Conservation (phyloP, 495 filamentous ascomycete species). For the Hypoxylon lienhwacheense region DNA sequence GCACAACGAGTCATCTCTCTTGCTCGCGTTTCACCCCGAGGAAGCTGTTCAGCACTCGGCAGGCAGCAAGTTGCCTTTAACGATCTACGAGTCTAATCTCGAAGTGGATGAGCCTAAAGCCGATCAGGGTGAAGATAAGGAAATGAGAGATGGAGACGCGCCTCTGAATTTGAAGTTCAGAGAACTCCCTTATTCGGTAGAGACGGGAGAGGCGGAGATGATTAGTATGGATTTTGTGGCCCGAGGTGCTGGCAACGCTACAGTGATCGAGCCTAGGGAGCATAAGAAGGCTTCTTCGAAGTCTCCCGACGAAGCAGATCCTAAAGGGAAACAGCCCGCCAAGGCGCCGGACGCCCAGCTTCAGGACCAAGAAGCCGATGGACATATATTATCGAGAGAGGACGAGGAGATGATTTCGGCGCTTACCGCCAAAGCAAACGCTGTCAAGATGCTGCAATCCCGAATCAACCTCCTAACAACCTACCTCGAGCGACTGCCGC, state of each 20-base stretch:
- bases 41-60: slow-evolving; percentile 55
- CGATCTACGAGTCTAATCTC: slow-evolving; percentile 84
- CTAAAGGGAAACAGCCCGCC: slow-evolving; percentile 53
- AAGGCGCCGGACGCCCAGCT: slow-evolving; percentile 35
- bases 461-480: slow-evolving; percentile 79
- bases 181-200: slow-evolving; percentile 80
- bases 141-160: slow-evolving; percentile 73
- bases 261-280: slow-evolving; percentile 53
- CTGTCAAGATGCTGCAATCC: slow-evolving; percentile 85
- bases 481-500: slow-evolving; percentile 75
- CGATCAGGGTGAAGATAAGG: slow-evolving; percentile 62
- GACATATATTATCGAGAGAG: slow-evolving; percentile 63
- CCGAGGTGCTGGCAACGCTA: slow-evolving; percentile 75
- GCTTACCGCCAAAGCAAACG: slow-evolving; percentile 86
- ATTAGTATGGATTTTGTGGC: slow-evolving; percentile 92
- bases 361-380: slow-evolving; percentile 44
- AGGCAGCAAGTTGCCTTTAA: slow-evolving; percentile 82
- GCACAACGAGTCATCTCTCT: slow-evolving; percentile 82
- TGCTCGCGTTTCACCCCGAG: slow-evolving; percentile 80
- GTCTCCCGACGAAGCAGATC: slow-evolving; percentile 38
- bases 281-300: slow-evolving; percentile 43
- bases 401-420: slow-evolving; percentile 72
- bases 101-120: slow-evolving; percentile 60
- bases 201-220: slow-evolving; percentile 97
- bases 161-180: slow-evolving; percentile 70